These are phyloP conservation scores for Arbutus unedo DNA, from an alignment of 148 eudicot species.

Conservation along the genomic window DNA sequence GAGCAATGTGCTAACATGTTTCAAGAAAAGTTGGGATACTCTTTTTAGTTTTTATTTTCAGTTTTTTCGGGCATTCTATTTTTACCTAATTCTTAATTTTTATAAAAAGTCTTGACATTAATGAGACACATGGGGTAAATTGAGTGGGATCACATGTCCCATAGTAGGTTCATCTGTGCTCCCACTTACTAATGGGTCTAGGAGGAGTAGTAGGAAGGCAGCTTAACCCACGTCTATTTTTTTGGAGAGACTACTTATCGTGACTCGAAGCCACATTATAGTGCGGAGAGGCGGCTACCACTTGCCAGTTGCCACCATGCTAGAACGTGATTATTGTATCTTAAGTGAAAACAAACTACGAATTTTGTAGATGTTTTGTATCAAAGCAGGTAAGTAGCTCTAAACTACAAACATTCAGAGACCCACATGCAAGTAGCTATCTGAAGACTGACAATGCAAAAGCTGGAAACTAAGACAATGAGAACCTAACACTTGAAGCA, in stretches of 20 bases:
- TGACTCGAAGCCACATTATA: not conserved
- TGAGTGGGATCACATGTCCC: too few relatives aligned
- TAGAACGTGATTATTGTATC: not conserved
- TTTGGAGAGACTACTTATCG: not conserved
- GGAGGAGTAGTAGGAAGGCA: not conserved
- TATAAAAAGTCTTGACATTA: too few relatives aligned
- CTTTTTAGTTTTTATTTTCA: too few relatives aligned
- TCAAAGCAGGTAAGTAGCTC: constrained; percentile 9
- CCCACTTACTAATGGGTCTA: not conserved
- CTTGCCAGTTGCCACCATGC: not conserved
- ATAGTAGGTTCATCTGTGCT: not conserved
- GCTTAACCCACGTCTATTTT: not conserved
- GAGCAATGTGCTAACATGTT: too few relatives aligned
- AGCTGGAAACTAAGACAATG: not conserved
- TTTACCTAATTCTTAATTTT: too few relatives aligned
- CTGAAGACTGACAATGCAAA: not conserved
- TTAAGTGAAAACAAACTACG: not conserved
- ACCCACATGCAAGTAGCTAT: not conserved
- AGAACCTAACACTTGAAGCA: not conserved
- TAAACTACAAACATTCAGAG: not conserved
- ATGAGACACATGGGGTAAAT: too few relatives aligned
- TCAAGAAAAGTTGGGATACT: too few relatives aligned
- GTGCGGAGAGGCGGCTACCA: not conserved
- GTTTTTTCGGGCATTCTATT: too few relatives aligned
- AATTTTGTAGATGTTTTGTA: not conserved